Evolutionary conservation across 1,284 basidiomycete genomes (phyloP).

Genomic region (Amylostereum areolatum): DNA sequence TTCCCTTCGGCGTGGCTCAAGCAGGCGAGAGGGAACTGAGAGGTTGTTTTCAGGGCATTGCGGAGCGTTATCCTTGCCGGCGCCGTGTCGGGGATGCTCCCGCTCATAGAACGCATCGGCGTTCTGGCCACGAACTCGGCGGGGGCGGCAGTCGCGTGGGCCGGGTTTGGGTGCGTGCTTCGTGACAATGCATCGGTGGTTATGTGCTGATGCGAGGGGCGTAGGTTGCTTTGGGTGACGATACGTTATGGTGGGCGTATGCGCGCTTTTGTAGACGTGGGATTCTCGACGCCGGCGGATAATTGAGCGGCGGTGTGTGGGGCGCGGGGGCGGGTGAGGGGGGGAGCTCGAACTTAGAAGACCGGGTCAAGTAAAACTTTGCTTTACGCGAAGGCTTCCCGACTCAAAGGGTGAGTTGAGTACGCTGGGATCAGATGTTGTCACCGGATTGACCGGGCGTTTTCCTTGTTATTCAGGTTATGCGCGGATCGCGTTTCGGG

Average conservation of each 20-base stretch:
- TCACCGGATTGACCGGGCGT: too few relatives aligned
- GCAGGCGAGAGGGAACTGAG: not conserved
- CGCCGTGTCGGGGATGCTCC: constrained; percentile 37
- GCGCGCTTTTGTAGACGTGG: constrained; percentile 42
- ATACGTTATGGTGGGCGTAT: constrained; percentile 40
- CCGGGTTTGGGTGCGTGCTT: constrained; percentile 39
- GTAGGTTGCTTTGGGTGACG: constrained; percentile 34
- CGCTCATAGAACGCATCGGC: constrained; percentile 47
- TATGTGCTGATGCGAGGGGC: not conserved
- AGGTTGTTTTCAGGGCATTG: constrained; percentile 29
- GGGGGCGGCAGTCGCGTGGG: constrained; percentile 33
- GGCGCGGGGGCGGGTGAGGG: not conserved
- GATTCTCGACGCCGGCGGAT: constrained; percentile 25
- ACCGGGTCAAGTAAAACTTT: too few relatives aligned
- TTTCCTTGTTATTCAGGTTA: too few relatives aligned
- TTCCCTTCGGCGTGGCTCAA: not conserved
- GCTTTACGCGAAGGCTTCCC: too few relatives aligned
- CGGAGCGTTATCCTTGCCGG: constrained; percentile 36
- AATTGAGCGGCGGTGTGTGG: constrained; percentile 10
- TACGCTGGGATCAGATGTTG: too few relatives aligned
- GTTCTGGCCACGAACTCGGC: constrained; percentile 46
- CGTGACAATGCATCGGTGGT: not conserved
- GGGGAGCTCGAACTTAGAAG: too few relatives aligned
- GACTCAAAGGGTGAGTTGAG: too few relatives aligned
- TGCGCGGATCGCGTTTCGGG: too few relatives aligned